phyloP scores from a whole-genome alignment of 805 yeast species.

The Millerago galiae region DNA sequence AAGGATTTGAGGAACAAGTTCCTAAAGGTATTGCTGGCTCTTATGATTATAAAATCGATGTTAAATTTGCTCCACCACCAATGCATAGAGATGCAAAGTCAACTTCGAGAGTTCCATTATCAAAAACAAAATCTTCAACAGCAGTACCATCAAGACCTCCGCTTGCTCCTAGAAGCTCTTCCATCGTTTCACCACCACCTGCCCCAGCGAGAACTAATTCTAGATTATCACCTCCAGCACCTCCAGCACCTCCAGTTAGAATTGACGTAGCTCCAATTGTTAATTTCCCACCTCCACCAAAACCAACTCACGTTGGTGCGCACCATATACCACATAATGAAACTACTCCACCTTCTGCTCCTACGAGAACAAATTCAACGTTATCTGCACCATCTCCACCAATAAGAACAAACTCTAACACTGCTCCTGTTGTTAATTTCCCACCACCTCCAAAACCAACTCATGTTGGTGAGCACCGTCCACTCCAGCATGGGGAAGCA shows the following conservation, averaged over 20 bases:
- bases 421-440: background rate
- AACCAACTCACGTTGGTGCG: background rate
- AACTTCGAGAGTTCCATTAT: background rate
- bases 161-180: background rate
- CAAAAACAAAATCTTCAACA: background rate
- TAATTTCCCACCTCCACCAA: slow-evolving; percentile 22
- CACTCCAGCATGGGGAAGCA: background rate
- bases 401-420: background rate
- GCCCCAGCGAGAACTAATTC: slow-evolving; percentile 1
- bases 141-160: background rate
- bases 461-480: background rate
- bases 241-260: slow-evolving; percentile 7
- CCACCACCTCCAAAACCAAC: slow-evolving; percentile 11
- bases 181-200: background rate
- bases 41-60: slow-evolving; percentile 28
- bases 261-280: slow-evolving; percentile 4
- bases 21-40: slow-evolving; percentile 28
- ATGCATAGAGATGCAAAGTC: slow-evolving; percentile 14
- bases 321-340: too few relatives aligned
- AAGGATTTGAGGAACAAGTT: slow-evolving; percentile 10
- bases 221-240: background rate
- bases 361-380: too few relatives aligned
- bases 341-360: background rate
- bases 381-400: background rate
- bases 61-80: slow-evolving; percentile 30